Base-by-base conservation (phyloP, 768 basidiomycete genomes). In the Russula ochroleuca region DNA sequence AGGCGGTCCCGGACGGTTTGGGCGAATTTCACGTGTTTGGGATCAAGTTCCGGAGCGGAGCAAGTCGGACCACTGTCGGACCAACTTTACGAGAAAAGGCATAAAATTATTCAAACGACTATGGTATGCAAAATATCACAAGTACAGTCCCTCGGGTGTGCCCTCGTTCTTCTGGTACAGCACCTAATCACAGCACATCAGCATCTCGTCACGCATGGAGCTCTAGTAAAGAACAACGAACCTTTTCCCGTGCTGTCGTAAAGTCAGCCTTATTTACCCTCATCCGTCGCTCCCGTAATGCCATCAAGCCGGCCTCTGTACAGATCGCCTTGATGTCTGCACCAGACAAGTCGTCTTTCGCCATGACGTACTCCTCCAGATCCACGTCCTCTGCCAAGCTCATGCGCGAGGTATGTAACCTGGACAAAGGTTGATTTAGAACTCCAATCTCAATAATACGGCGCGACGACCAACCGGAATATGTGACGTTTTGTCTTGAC, bases 321-420 rank as follows among this genome's bases (percentile, higher is more conserved):
- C 95, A 98, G 5, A 98, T 92, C 1, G 96, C 97, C 78, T 98
- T 98, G 81, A 99, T 98, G 71, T 99, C 97, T 2, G 97, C 97
- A 51, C 97, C 97, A 14, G 91, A 93, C 23, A 97, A 77, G 70
- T 98, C 96, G 70, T 99, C 97, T 75, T 98, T 98, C 33, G 89
- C 87, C 78, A 89, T 90, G 61, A 99, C 86, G 70, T 93, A 93
- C 74, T 98, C 96, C 72, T 98, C 96, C 61, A 98, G 78, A 72
- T 94, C 94, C 38, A 98, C 96, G 70, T 96, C 94, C 31, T 83
- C 82, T 56, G 76, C 77, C 61, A 99, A 77, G 69, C 85, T 94
- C 97, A 99, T 99, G 6, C 96, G 87, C 35, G 92, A 86, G 5
- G 97, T 98, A 74, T 97, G 95, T 69, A 98, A 75, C 70, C 90